phyloP scores from a whole-genome alignment of 352 stramenopile species.

The Phytophthora pisi region DNA sequence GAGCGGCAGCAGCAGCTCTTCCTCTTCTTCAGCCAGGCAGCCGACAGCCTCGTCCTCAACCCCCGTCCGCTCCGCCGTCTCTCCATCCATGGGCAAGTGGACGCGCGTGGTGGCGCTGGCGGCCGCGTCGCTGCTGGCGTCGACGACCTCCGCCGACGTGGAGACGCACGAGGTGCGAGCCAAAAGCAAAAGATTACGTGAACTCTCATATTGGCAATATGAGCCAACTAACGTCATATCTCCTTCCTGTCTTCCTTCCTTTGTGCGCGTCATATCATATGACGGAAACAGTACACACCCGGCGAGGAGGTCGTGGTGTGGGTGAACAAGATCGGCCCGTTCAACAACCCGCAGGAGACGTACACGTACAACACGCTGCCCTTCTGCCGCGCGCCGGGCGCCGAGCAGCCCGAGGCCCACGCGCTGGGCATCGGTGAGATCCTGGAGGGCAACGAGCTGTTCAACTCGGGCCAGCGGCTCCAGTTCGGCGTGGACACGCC shows the following conservation, averaged over 20 bases:
- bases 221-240: neutral
- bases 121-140: constrained; percentile 14
- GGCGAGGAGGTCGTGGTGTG: constrained; percentile 92
- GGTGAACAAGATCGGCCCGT: constrained; percentile 98
- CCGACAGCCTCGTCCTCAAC: neutral
- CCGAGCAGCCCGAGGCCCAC: constrained; percentile 89
- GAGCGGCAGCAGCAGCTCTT: neutral
- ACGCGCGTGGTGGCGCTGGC: constrained; percentile 30
- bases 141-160: constrained; percentile 41
- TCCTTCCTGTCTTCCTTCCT: neutral
- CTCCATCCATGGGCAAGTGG: constrained; percentile 31
- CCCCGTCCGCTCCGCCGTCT: neutral
- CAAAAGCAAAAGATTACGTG: neutral
- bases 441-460: constrained; percentile 94
- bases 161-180: constrained; percentile 61
- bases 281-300: constrained; percentile 54
- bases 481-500: constrained; percentile 76
- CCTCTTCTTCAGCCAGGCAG: neutral
- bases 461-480: constrained; percentile 91
- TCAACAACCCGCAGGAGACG: constrained; percentile 98
- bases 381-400: constrained; percentile 93
- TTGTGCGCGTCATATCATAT: constrained; percentile 1
- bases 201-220: too few relatives aligned
- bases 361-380: constrained; percentile 99
- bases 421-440: constrained; percentile 95